Evolutionary conservation across 495 filamentous ascomycete genomes (phyloP).

Genomic region (Tuber calosporum): DNA sequence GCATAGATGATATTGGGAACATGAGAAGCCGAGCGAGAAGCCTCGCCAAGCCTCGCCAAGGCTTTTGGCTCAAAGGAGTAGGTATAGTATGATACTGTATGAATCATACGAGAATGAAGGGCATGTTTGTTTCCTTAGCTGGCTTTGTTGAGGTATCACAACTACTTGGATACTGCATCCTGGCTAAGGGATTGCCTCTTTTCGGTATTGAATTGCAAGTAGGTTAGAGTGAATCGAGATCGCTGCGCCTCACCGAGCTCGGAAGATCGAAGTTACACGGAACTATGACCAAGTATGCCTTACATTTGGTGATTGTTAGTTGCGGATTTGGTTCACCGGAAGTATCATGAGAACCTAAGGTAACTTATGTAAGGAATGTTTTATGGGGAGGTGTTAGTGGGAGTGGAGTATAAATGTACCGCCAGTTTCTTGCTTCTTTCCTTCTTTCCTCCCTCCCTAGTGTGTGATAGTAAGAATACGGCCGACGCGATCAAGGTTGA

Average conservation of each 20-base stretch:
- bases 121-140: neutral
- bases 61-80: neutral
- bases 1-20: neutral
- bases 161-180: neutral
- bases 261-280: neutral
- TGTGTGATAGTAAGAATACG: neutral
- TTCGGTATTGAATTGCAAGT: neutral
- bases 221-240: neutral
- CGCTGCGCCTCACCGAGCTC: neutral
- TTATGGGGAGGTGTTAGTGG: neutral
- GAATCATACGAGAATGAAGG: too few species aligned
- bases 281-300: neutral
- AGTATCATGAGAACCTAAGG: neutral
- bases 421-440: neutral
- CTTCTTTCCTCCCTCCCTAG: neutral
- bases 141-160: neutral
- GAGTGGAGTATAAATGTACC: neutral
- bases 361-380: neutral
- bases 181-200: neutral
- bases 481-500: neutral
- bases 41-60: conserved; percentile 1
- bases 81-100: neutral
- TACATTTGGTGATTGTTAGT: neutral
- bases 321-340: neutral
- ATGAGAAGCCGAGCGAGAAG: neutral